These are phyloP conservation scores for Fusarium citri DNA, from an alignment of 2,329 filamentous ascomycete species.

Conservation along the genomic window DNA sequence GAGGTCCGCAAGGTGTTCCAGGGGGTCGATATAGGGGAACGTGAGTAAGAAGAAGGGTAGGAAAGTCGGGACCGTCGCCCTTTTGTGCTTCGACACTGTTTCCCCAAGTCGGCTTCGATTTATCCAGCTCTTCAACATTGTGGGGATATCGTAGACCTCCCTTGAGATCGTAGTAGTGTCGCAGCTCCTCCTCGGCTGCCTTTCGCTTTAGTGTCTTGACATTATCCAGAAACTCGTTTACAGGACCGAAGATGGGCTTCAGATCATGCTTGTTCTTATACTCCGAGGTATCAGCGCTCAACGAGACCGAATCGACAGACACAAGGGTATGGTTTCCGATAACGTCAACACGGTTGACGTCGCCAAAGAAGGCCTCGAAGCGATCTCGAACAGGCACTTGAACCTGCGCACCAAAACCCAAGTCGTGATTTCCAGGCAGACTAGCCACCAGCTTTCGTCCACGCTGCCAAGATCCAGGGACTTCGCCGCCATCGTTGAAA, in stretches of 20 bases:
- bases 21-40: conserved; percentile 87
- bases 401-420: conserved; percentile 89
- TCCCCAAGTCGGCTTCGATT: conserved; percentile 52
- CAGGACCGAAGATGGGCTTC: conserved; percentile 77
- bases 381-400: conserved; percentile 83
- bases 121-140: conserved; percentile 67
- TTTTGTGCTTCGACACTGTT: conserved; percentile 52
- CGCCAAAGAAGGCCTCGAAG: conserved; percentile 90
- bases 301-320: conserved; percentile 86
- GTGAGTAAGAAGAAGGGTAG: conserved; percentile 89
- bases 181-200: conserved; percentile 76
- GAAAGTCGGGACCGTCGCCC: conserved; percentile 71
- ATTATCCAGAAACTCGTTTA: conserved; percentile 78
- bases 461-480: conserved; percentile 68
- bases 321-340: conserved; percentile 96
- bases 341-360: conserved; percentile 90
- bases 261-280: conserved; percentile 65
- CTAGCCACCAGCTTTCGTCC: conserved; percentile 85
- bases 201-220: conserved; percentile 74
- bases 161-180: conserved; percentile 69
- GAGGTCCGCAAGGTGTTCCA: conserved; percentile 87
- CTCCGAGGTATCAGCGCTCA: conserved; percentile 76
- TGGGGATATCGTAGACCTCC: conserved; percentile 69
- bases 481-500: conserved; percentile 69
- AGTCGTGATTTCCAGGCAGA: conserved; percentile 92